Base-by-base conservation (phyloP, 1,139 yeast species). In the Taiozyma sp. region DNA sequence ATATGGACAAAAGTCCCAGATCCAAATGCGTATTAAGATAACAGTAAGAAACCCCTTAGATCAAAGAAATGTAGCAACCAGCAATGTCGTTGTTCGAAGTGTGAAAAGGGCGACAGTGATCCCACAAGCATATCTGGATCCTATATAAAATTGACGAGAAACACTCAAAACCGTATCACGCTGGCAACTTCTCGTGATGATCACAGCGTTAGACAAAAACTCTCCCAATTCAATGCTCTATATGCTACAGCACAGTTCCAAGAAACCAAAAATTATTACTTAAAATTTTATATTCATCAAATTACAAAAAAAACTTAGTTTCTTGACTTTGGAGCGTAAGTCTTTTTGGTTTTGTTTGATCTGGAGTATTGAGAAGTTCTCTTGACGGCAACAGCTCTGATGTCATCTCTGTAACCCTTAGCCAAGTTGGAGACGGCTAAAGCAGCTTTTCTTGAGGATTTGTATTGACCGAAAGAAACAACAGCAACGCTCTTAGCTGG, bases 321-420 rank as follows among this genome's bases (percentile, higher is more conserved):
- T 57, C 60, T 55, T 52, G 54, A 48, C 48, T 56, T 48, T 51
- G 59, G 57, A 54, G 59, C 57, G 67, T 68, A 68, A 48, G 64
- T 53, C 69, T 71, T 70, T 66, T 64, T 71, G 58, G 68, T 57
- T 59, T 60, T 65, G 60, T 63, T 66, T 52, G 74, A 60, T 58
- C 74, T 69, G 52, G 74, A 62, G 61, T 71, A 71, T 62, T 75
- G 76, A 57, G 75, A 70, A 56, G 75, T 74, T 67, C 72, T 70
- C 67, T 65, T 65, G 54, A 75, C 73, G 51, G 78, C 78, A 60
- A 68, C 71, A 61, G 72, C 68, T 64, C 72, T 68, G 59, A 74
- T 68, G 61, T 75, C 80, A 54, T 69, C 69, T 67, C 79, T 73
- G 79, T 76, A 75, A 59, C 74, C 74, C 59, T 70, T 69, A 60